Conservation (phyloP, 345 rosid genomes). For the Eucalyptus globulus region DNA sequence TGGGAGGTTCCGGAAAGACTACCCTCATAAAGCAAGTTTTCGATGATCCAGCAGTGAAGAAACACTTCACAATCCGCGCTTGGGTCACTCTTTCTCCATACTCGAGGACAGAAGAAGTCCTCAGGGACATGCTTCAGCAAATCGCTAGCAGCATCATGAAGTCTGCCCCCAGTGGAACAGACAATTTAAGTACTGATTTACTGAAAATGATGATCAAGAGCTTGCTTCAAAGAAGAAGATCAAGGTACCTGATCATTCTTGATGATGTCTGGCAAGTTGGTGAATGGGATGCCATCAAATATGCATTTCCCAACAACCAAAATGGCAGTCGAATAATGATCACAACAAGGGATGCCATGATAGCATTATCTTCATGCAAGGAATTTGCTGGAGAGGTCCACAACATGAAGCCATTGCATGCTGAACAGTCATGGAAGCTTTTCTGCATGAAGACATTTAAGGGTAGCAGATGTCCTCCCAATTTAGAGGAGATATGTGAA, state of each 20-base stretch:
- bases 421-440: not conserved
- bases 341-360: not conserved
- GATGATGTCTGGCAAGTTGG: slow-evolving; percentile 5
- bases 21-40: slow-evolving; percentile 16
- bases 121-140: slow-evolving; percentile 2
- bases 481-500: not conserved
- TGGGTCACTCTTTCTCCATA: slow-evolving; percentile 13
- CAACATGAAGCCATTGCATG: not conserved
- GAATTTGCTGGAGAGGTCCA: not conserved
- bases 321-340: slow-evolving; percentile 8
- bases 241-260: slow-evolving; percentile 4
- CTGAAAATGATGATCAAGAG: not conserved
- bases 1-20: slow-evolving; percentile 27
- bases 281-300: slow-evolving; percentile 2
- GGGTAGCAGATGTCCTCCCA: not conserved
- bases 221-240: not conserved
- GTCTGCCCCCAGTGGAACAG: not conserved
- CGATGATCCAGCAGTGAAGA: not conserved
- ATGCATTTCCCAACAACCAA: slow-evolving; percentile 1
- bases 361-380: not conserved
- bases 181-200: not conserved
- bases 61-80: slow-evolving; percentile 3
- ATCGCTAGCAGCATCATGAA: not conserved
- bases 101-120: not conserved
- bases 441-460: slow-evolving; percentile 8